Evolutionary conservation across 345 rosid species (phyloP), one percentile per base, ranked within the genome.

Genomic region (Eucalyptus regnans): DNA sequence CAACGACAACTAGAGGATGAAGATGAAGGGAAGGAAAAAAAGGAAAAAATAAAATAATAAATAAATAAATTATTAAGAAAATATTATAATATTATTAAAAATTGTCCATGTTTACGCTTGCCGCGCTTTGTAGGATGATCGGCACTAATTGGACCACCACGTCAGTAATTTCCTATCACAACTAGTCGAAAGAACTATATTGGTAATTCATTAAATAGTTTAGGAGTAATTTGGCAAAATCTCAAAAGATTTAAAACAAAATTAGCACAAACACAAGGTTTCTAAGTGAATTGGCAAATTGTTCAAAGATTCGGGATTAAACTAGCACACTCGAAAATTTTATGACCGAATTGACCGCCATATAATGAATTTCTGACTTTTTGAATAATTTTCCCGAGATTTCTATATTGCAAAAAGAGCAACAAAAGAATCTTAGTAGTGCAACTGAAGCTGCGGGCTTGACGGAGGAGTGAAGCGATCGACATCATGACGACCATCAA

Each of bases 51-150:
- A 23, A 22, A 56, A 56, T 4, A 50, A 50, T 22, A 56, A 23
- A 56, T 7, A 18, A 52, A 18, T 22, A 22, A 56, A 56, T 56
- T 9, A 23, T 56, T 23, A 29, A 23, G 9, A 56, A 56, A 56
- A 56, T 4, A 2, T 56, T 56, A 56, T 23, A 23, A 23, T 9
- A 23, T 23, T 50, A 50, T 50, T 50, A 50, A 50, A 50, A 50
- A 1, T 50, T 50, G 6, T 14, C 16, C 15, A 50, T 50, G 1
- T 56, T 22, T 22, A 56, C 2, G 29, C 29, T 23, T 0, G 2
- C 62, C 13, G 0, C 4, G 0, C 29, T 10, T 9, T 2, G 12
- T 56, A 22, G 12, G 27, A 56, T 4, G 1, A 23, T 22, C 12
- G 12, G 12, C 62, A 56, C 12, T 56, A 0, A 56, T 56, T 56